Evolutionary conservation across 1,139 yeast genomes (phyloP).

Genomic region (Scheffersomyces lignicola): DNA sequence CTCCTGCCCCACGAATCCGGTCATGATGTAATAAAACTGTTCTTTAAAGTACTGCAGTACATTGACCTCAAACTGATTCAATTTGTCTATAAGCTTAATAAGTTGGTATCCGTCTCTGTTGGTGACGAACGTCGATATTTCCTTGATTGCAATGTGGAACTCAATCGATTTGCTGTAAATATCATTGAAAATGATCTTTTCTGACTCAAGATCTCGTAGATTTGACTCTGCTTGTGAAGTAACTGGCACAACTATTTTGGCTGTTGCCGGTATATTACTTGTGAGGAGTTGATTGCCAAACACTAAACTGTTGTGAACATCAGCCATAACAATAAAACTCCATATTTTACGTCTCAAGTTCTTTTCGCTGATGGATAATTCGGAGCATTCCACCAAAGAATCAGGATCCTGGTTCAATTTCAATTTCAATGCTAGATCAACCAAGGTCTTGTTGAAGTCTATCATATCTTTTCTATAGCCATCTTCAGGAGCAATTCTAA

Average conservation of each 20-base stretch:
- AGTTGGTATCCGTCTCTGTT: background rate
- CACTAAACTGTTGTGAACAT: constrained; percentile 31
- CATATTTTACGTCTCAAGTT: constrained; percentile 49
- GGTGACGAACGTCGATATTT: background rate
- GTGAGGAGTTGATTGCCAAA: constrained; percentile 40
- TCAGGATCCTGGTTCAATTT: constrained; percentile 48
- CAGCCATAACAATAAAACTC: constrained; percentile 40
- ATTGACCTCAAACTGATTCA: constrained; percentile 1
- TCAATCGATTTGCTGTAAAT: background rate
- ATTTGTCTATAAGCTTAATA: background rate
- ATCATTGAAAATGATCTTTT: background rate
- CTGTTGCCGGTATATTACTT: constrained; percentile 31
- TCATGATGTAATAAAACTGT: background rate
- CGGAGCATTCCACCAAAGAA: constrained; percentile 15
- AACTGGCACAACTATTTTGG: constrained; percentile 29
- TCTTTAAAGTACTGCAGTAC: constrained; percentile 1
- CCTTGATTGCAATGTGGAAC: background rate
- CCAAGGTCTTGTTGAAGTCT: constrained; percentile 39
- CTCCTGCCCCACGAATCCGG: too few species aligned
- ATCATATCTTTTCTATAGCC: constrained; percentile 45
- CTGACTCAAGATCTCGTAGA: background rate
- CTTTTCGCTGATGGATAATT: constrained; percentile 19
- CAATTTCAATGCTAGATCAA: constrained; percentile 40
- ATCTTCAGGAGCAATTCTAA: constrained; percentile 49
- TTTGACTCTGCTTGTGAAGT: background rate